Base-by-base conservation (phyloP, 2,329 filamentous ascomycete species). In the Colletotrichum brevisporum region DNA sequence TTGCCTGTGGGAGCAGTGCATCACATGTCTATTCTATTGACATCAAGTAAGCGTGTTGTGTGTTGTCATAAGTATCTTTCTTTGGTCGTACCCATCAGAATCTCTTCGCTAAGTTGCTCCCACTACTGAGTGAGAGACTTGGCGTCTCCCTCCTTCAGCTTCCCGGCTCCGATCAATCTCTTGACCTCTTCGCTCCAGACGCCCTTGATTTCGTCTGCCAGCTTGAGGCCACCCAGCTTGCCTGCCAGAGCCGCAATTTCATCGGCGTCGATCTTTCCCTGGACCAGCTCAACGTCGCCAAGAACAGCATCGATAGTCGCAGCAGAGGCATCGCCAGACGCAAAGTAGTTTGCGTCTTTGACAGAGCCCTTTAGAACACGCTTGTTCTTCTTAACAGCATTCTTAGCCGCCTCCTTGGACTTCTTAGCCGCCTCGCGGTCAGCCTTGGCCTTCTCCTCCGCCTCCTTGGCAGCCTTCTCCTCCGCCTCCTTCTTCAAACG, bases 351-450 rank as follows among this genome's bases (percentile, higher is more conserved):
- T 77, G 93, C 95, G 74, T 99, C 96, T 88, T 99, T 99, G 83
- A 95, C 93, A 73, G 93, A 94, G 71, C 90, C 91, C 82, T 97
- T 94, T 76, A 99, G 91, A 55, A 98, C 92, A 86, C 96, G 94
- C 90, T 98, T 98, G 90, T 99, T 99, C 93, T 99, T 99, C 92
- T 99, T 99, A 77, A 96, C 92, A 15, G 96, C 96, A 78, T 94
- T 98, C 91, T 99, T 99, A 67, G 96, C 96, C 2, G 95, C 95
- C 83, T 99, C 96, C 87, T 98, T 99, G 70, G 93, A 92, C 89
- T 99, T 99, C 90, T 98, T 99, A 77, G 85, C 85, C 72, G 92
- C 88, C 74, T 95, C 94, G 74, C 92, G 93, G 67, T 94, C 91
- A 5, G 87, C 88, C 88, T 98, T 98, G 73, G 94, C 94, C 50